Evolutionary conservation across 73 alveolate species (phyloP), one percentile per base, ranked within the genome.

Genomic region (Symbiodinium natans): DNA sequence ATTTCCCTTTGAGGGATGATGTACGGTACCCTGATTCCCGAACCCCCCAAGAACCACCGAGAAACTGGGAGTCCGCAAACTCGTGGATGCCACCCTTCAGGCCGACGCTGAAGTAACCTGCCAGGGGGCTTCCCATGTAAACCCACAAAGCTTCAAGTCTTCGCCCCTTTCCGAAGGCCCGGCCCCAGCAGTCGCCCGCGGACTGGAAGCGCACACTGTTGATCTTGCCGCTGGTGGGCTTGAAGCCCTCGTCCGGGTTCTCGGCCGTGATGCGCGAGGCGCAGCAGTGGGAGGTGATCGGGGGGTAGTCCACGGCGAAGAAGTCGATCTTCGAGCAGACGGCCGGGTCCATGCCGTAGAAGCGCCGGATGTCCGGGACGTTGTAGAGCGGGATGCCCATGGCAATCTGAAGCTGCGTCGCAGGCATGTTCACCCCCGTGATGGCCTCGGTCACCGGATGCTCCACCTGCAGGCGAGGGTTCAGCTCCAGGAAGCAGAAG

Each of bases 391-490:
- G 93, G 36, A 93, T 29, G 52, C 99, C 99, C 92, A 99, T 99
- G 71, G 99, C 99, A 21, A 99, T 96, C 83, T 99, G 99, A 88
- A 99, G 98, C 99, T 99, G 99, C 74, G 99, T 89, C 34, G 99
- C 99, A 13, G 99, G 99, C 83, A 99, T 93, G 95, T 99, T 99
- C 46, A 99, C 98, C 5, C 99, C 99, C 1, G 99, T 99, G 96
- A 99, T 99, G 74, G 93, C 98, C 92, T 99, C 99, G 17, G 99
- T 99, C 97, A 99, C 99, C 3, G 99, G 99, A 75, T 99, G 99
- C 87, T 99, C 99, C 84, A 99, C 99, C 59, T 92, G 59, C 13
- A 46, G 59, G 6, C 13, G 6, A 46, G 59, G 59, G 59, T 46
- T 46, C 13, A 46, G 74, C 94, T 99, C 99, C 82, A 99, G 95